Percentiles rank a stretch among this genome's conserved stretches.
phyloP scores from a whole-genome alignment of 1,284 basidiomycete species.

The Ceratobasidium sp. region DNA sequence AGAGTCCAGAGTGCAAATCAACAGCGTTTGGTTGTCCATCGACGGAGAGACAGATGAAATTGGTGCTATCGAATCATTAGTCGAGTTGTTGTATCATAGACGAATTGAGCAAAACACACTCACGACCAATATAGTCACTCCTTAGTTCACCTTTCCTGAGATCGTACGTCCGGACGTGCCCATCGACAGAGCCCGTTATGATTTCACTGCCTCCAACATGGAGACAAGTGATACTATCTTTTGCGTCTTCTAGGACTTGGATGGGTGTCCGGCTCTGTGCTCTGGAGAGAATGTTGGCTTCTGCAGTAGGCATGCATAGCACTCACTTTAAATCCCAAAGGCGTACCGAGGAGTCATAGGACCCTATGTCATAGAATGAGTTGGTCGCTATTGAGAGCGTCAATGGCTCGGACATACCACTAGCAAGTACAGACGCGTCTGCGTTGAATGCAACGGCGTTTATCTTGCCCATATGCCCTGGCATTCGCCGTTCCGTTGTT shows the following conservation, averaged over 20 bases:
- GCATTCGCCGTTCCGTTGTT: slow-evolving; percentile 77
- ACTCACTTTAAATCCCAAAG: slow-evolving; percentile 86
- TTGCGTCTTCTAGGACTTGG: slow-evolving; percentile 90
- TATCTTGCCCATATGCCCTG: slow-evolving; percentile 90
- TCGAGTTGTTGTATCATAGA: not conserved
- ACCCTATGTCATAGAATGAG: slow-evolving; percentile 56
- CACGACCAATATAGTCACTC: slow-evolving; percentile 89
- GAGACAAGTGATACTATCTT: slow-evolving; percentile 86
- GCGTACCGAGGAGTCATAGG: slow-evolving; percentile 85
- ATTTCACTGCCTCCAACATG: slow-evolving; percentile 70
- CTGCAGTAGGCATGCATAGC: slow-evolving; percentile 30
- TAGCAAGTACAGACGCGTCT: slow-evolving; percentile 84
- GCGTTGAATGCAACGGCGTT: slow-evolving; percentile 90
- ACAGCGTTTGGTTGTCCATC: slow-evolving; percentile 74
- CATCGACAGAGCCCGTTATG: slow-evolving; percentile 87
- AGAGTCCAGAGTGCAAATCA: slow-evolving; percentile 85
- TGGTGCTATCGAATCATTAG: slow-evolving; percentile 63
- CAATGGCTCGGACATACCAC: slow-evolving; percentile 60
- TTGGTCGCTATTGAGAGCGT: slow-evolving; percentile 36
- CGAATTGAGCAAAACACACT: slow-evolving; percentile 48
- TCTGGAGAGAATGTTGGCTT: slow-evolving; percentile 53
- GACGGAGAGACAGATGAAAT: slow-evolving; percentile 83
- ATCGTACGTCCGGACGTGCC: slow-evolving; percentile 91
- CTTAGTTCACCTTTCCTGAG: slow-evolving; percentile 88
- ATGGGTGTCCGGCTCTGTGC: slow-evolving; percentile 82